Evolutionary conservation across 139 green algal genomes (phyloP).

Genomic region (Deuterostichococcus epilithicus): DNA sequence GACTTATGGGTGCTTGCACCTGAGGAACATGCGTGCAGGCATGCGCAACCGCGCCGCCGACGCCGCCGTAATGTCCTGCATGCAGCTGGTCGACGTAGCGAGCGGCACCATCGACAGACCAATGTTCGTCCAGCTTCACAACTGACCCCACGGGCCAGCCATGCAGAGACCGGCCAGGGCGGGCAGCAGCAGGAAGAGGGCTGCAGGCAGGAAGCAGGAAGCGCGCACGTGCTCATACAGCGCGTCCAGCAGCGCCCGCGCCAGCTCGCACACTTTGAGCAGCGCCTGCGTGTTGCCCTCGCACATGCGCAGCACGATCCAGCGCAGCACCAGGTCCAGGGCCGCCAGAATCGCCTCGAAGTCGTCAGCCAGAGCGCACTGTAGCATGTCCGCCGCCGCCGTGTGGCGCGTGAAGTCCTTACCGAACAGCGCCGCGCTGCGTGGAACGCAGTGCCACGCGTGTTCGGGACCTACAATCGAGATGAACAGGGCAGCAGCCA

Average conservation of each 20-base stretch:
- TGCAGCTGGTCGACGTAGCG: too few species aligned
- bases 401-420: conserved; percentile 85
- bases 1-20: background rate
- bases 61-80: too few species aligned
- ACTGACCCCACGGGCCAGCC: too few species aligned
- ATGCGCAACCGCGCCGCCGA: too few species aligned
- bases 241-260: conserved; percentile 50
- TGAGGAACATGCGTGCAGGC: too few species aligned
- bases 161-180: too few species aligned
- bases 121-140: too few species aligned
- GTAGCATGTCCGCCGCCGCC: conserved; percentile 60
- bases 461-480: background rate
- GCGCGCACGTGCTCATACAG: conserved; percentile 23
- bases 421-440: conserved; percentile 17
- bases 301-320: conserved; percentile 72
- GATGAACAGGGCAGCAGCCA: background rate
- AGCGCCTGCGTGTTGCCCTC: conserved; percentile 76
- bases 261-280: conserved; percentile 67
- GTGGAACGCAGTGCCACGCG: background rate
- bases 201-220: background rate
- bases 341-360: conserved; percentile 22
- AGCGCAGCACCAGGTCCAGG: conserved; percentile 83
- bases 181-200: background rate
- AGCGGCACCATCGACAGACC: too few species aligned
- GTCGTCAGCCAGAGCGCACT: conserved; percentile 16